A percentile compares a stretch with the other conserved stretches of the same genome.
Conservation (phyloP, 176 grass and related monocot genomes). For the Themeda triandra region DNA sequence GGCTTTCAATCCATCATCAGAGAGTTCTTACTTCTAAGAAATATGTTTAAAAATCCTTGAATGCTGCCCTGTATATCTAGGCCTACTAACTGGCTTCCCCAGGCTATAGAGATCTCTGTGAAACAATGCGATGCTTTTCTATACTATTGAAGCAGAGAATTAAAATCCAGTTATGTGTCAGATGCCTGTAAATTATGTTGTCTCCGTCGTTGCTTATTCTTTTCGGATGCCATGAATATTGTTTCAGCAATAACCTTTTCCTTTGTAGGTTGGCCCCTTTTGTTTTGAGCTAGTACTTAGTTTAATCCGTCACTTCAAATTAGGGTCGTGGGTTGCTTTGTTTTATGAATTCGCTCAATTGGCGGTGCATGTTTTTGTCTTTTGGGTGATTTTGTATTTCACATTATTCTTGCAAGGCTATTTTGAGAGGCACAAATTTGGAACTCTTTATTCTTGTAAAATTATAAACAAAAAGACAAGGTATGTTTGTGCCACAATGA, state of each 20-base stretch:
- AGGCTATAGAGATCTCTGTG: background rate
- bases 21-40: conserved; percentile 23
- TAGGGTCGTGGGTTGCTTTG: background rate
- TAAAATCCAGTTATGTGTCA: conserved; percentile 1
- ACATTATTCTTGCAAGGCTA: background rate
- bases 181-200: background rate
- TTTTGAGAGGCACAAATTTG: background rate
- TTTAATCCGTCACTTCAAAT: background rate
- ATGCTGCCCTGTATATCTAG: conserved; percentile 20
- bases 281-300: background rate
- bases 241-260: background rate
- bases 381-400: background rate
- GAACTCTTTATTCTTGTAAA: background rate
- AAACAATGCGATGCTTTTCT: background rate
- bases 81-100: background rate
- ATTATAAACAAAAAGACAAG: background rate
- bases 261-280: background rate
- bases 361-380: background rate
- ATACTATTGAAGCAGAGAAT: conserved; percentile 15
- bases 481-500: background rate
- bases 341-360: background rate
- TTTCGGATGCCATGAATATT: background rate
- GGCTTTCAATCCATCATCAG: conserved; percentile 63
- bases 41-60: background rate
- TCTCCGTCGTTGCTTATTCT: background rate